These are phyloP conservation scores for Ilyonectria sp. DNA, from an alignment of 2,329 filamentous ascomycete genomes.

Conservation along the genomic window DNA sequence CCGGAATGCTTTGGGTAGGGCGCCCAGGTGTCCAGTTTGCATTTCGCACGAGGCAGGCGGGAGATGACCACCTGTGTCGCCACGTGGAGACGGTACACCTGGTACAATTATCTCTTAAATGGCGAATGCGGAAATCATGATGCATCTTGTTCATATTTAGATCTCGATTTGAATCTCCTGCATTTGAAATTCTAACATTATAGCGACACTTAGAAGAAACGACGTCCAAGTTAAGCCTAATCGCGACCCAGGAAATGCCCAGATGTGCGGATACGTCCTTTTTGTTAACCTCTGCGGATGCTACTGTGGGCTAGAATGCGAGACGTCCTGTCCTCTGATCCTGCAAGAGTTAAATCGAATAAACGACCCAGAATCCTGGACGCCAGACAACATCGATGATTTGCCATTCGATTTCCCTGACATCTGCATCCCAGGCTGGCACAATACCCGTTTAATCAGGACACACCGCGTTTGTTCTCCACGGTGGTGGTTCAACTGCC, in stretches of 20 bases:
- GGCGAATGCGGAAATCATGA: neutral
- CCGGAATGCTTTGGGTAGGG: neutral
- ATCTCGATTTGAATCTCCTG: neutral
- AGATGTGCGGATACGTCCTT: constrained; percentile 51
- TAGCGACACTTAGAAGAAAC: neutral
- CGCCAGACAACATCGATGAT: constrained; percentile 32
- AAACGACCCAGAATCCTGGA: constrained; percentile 47
- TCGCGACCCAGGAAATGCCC: constrained; percentile 11
- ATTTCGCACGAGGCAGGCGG: neutral
- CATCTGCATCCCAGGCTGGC: constrained; percentile 44
- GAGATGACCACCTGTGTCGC: neutral
- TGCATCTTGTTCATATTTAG: too few species aligned
- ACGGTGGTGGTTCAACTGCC: constrained; percentile 38
- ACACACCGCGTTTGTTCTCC: constrained; percentile 36
- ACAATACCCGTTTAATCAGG: constrained; percentile 42
- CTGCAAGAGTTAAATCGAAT: constrained; percentile 48
- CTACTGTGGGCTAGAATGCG: constrained; percentile 42
- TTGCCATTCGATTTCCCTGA: constrained; percentile 47
- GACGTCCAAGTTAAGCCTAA: neutral
- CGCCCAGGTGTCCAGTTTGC: neutral
- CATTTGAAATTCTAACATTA: neutral
- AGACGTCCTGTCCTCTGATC: constrained; percentile 43
- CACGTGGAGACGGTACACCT: neutral
- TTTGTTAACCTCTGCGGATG: constrained; percentile 49
- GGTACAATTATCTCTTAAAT: neutral